Conservation (phyloP, 495 filamentous ascomycete genomes). For the Penicillium canescens region DNA sequence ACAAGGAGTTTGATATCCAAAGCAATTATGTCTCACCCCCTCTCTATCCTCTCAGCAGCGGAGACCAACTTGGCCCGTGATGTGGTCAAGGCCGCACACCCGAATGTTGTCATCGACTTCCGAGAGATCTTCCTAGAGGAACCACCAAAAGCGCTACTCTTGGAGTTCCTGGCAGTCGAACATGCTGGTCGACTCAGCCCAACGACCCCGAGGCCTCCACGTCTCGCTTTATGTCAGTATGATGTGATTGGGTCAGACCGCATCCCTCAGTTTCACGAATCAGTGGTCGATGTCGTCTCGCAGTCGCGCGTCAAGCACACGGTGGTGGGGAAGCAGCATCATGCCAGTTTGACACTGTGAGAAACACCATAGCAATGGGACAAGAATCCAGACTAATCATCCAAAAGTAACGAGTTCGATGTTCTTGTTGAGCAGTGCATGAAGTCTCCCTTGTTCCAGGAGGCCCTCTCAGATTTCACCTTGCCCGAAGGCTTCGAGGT, state of each 20-base stretch:
- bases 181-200: constrained; percentile 48
- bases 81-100: constrained; percentile 41
- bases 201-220: constrained; percentile 50
- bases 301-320: constrained; percentile 49
- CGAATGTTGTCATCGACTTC: constrained; percentile 48
- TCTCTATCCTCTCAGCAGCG: constrained; percentile 44
- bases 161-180: constrained; percentile 50
- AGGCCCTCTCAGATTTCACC: constrained; percentile 58
- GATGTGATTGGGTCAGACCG: constrained; percentile 61
- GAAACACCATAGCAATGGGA: constrained; percentile 4
- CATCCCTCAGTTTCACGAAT: constrained; percentile 60
- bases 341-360: constrained; percentile 62
- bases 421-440: constrained; percentile 61
- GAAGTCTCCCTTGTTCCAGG: constrained; percentile 59
- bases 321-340: constrained; percentile 57
- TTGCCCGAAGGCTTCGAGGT: constrained; percentile 64
- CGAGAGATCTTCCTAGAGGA: constrained; percentile 55
- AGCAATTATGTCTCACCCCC: constrained; percentile 40
- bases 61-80: constrained; percentile 51
- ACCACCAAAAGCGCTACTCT: constrained; percentile 48
- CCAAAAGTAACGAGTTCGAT: constrained; percentile 58
- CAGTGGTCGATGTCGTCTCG: constrained; percentile 58
- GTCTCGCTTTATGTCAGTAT: constrained; percentile 65
- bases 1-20: too few species aligned
- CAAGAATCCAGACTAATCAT: constrained; percentile 12